Base-by-base conservation (phyloP, 306 rosid species). In the Rosa multiflora region DNA sequence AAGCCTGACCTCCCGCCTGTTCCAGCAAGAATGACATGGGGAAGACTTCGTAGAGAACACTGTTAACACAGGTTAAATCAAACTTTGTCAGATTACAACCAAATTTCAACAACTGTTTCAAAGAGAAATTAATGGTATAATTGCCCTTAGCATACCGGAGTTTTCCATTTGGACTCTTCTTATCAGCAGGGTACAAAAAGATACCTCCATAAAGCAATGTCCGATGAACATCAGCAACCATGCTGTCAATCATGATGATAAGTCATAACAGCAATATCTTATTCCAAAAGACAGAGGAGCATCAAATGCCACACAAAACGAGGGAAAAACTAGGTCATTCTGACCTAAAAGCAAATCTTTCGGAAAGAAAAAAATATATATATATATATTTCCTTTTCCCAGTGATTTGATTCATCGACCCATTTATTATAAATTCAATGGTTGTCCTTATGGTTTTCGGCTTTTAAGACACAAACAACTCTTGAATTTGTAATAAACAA, bases 141-240 rank as follows among this genome's bases (percentile, higher is more conserved):
- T 61, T 44, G 7, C 32, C 66, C 13, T 77, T 72, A 43, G 61
- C 91, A 59, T 87, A 95, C 99, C 99, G 98, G 73, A 95, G 88
- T 86, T 95, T 95, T 74, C 99, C 99, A 37, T 78, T 90, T n/a
- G 99, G 99, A 81, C 92, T 95, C 89, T 95, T 95, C 87, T 88
- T 91, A 79, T 95, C 99, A 80, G 88, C 97, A 35, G 99, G 99
- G 90, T 95, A 95, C 88, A 95, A 89, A 85, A 95, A 95, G 82
- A 89, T 82, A 55, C 99, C 99, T 67, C 99, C 99, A 77, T 95
- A 95, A 10, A 95, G 99, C 91, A 95, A 78, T 68, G 99, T 95
- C 42, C 99, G 99, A 85, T 95, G 99, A 78, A 95, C 96, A 84
- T 95, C 99, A 81, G 99, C 99, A 67, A 95, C 99, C 99, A 95